Base-by-base conservation (phyloP, 108 stramenopile species). In the Pseudonitzschia delicatissima region DNA sequence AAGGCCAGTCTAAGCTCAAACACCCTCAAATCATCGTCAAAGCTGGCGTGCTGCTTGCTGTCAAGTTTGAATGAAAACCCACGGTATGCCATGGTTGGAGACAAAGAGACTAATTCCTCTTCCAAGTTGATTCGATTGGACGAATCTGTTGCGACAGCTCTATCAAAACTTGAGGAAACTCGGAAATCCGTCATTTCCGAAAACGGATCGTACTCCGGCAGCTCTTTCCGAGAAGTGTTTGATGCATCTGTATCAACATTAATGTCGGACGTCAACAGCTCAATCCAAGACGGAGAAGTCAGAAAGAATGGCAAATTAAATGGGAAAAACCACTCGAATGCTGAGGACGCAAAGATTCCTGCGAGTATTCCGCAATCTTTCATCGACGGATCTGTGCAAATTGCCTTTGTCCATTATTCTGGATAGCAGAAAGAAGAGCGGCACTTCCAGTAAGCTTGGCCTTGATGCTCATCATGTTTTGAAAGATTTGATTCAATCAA, bases 381-480 rank as follows among this genome's bases (percentile, higher is more conserved):
- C 60, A 47, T 78, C 17, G 77, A 78, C 47, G 77, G 71, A 12
- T 48, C 71, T 17, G 44, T 63, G 6, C 58, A 45, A n/a, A 64
- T 78, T 32, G 62, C 67, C 0, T 66, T 48, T 39, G 4, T n/a
- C 66, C 11, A 66, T 78, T 0, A 59, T 62, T 57, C 18, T 20
- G 11, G 61, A 31, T 4, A 23, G 25, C 1, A 34, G 68, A n/a
- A 59, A 55, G 6, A 33, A 12, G 53, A 61, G 27, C 58, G 60
- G 12, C 33, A 39, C 34, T 44, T 0, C 20, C 36, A 4, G 27
- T 49, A 25, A 52, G 23, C 37, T 65, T 62, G 53, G 71, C 15
- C 27, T 68, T 29, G 77, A 78, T 49, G 77, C 77, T 49, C 65
- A 71, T 13, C n/a, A 57, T 4, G 71, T 78, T 18, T 27, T 79